Evolutionary conservation across 163 green algal species (phyloP).

Genomic region (Scenedesmus sp.): DNA sequence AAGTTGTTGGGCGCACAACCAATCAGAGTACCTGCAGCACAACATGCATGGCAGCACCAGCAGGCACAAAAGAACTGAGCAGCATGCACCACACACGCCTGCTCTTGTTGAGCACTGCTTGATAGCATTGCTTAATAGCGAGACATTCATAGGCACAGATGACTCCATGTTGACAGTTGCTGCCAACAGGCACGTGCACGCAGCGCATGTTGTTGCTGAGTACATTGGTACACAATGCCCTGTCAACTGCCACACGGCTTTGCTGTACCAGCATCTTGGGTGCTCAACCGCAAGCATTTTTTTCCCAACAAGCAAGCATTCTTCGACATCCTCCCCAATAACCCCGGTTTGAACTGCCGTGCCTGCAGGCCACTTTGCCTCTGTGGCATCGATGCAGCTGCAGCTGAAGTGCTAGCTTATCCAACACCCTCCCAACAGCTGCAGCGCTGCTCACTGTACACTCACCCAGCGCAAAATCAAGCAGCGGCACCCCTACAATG

Average conservation of each 20-base stretch:
- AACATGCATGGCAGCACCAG: not conserved
- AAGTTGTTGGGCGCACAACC: slow-evolving; percentile 84
- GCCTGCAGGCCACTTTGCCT: not conserved
- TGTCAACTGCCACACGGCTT: no score
- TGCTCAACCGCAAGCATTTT: no score
- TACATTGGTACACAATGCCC: no score
- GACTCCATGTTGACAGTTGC: no score
- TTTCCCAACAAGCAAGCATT: no score
- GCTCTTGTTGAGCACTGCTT: not conserved
- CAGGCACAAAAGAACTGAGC: not conserved
- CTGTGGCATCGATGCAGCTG: not conserved
- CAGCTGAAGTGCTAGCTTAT: not conserved
- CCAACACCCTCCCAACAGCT: not conserved
- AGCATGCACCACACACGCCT: not conserved
- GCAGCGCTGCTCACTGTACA: not conserved
- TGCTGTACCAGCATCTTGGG: no score
- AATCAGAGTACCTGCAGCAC: slow-evolving; percentile 68
- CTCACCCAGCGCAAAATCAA: slow-evolving; percentile 67
- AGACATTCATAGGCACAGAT: no score
- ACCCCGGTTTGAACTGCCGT: not conserved
- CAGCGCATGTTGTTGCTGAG: no score
- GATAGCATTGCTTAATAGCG: no score
- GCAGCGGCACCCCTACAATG: slow-evolving; percentile 78
- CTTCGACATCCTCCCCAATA: no score
- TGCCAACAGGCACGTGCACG: no score